These are phyloP conservation scores for Aphanomyces stellatus DNA, from an alignment of 352 stramenopile genomes.

Conservation along the genomic window DNA sequence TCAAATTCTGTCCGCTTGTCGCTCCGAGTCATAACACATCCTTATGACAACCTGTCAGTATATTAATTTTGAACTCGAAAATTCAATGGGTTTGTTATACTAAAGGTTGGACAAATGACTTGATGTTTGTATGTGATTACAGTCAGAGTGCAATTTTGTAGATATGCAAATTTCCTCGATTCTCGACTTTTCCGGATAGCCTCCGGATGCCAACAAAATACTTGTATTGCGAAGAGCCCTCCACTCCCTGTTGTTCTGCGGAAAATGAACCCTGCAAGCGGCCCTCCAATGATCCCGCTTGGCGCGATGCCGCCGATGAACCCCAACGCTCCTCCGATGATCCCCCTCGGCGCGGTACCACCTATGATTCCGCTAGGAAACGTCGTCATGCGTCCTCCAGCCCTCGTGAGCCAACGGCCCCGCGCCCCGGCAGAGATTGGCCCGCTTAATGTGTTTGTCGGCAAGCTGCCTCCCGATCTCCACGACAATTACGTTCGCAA, in stretches of 20 bases:
- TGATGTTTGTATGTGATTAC: too few species aligned
- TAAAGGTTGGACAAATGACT: too few species aligned
- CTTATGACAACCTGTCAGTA: too few species aligned
- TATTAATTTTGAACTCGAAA: too few species aligned
- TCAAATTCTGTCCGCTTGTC: too few species aligned
- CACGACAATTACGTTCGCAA: constrained; percentile 45
- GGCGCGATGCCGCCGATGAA: background rate
- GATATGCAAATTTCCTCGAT: too few species aligned
- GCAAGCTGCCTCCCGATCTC: constrained; percentile 41
- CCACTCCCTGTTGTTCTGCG: background rate
- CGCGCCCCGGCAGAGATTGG: constrained; percentile 20
- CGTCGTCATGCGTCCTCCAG: background rate
- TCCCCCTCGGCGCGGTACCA: background rate
- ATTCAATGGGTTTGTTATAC: too few species aligned
- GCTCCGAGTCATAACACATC: too few species aligned
- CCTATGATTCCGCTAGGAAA: constrained; percentile 3
- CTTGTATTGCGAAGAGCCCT: background rate
- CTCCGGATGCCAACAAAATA: background rate
- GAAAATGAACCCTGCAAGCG: background rate
- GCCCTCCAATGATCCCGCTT: background rate
- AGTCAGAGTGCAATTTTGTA: too few species aligned
- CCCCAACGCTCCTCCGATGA: background rate
- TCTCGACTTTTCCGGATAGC: background rate
- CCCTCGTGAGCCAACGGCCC: background rate
- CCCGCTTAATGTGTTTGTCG: constrained; percentile 40